phyloP scores from a whole-genome alignment of 371 early-diverging fungal genomes.

The Rhizopus stolonifer region DNA sequence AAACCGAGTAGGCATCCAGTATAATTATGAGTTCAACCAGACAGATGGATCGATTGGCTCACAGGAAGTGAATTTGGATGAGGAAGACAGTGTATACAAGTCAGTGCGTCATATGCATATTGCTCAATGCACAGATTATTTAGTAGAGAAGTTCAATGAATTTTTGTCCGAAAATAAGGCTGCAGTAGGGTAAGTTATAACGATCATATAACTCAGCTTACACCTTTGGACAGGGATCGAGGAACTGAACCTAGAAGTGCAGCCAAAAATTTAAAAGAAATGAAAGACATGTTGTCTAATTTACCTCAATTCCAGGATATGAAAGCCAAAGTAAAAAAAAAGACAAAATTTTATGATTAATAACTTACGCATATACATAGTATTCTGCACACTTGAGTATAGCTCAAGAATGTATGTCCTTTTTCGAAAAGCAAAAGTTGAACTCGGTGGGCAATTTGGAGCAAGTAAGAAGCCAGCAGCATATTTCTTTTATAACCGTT shows the following conservation, averaged over 20 bases:
- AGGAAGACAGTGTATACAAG: slow-evolving; percentile 76
- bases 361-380: slow-evolving; percentile 28
- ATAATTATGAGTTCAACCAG: slow-evolving; percentile 57
- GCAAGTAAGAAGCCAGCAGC: slow-evolving; percentile 46
- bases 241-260: slow-evolving; percentile 46
- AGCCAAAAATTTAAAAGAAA: slow-evolving; percentile 73
- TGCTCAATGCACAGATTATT: slow-evolving; percentile 84
- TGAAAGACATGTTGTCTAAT: slow-evolving; percentile 88
- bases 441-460: slow-evolving; percentile 79
- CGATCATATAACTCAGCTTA: neutral
- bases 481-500: neutral
- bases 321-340: slow-evolving; percentile 69
- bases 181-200: slow-evolving; percentile 37
- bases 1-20: slow-evolving; percentile 57
- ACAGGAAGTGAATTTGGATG: slow-evolving; percentile 66
- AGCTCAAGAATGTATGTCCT: slow-evolving; percentile 85
- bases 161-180: slow-evolving; percentile 68
- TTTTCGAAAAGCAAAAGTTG: slow-evolving; percentile 76
- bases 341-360: too few relatives aligned
- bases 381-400: slow-evolving; percentile 93
- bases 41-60: slow-evolving; percentile 49
- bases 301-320: slow-evolving; percentile 94
- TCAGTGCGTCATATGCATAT: slow-evolving; percentile 92
- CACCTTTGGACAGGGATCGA: slow-evolving; percentile 15
- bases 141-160: slow-evolving; percentile 80